Percentiles rank a stretch among this genome's conserved stretches.
These are phyloP conservation scores for Didymella arachidicola DNA, from an alignment of 2,329 filamentous ascomycete genomes.

Conservation along the genomic window DNA sequence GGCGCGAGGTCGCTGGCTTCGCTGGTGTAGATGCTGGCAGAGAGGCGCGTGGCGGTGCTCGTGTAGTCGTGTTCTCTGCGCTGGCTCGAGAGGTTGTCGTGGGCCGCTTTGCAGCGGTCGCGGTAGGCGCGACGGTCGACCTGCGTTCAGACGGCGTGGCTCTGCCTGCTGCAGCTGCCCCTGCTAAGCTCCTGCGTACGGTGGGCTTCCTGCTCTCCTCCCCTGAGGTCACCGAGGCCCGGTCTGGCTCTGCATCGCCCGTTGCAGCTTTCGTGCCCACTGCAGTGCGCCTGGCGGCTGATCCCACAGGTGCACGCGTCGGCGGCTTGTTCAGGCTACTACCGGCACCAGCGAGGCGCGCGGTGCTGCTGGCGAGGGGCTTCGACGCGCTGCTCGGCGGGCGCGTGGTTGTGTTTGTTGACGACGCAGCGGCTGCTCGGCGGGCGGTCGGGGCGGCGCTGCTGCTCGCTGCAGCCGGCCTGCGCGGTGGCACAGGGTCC, in stretches of 20 bases:
- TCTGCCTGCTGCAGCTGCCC: constrained; percentile 29
- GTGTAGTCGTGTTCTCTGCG: constrained; percentile 33
- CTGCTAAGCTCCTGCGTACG: constrained; percentile 36
- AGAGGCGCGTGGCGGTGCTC: constrained; percentile 41
- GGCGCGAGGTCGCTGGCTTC: constrained; percentile 35
- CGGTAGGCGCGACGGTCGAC: constrained; percentile 27
- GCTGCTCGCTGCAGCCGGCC: constrained; percentile 30
- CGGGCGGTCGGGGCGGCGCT: constrained; percentile 32
- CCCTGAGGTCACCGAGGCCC: constrained; percentile 46
- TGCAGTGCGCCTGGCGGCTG: constrained; percentile 34
- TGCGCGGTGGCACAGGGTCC: constrained; percentile 39
- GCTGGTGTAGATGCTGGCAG: constrained; percentile 33
- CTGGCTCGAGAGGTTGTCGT: constrained; percentile 37
- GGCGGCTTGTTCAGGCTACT: constrained; percentile 49
- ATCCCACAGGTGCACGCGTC: constrained; percentile 41
- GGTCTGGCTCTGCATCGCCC: constrained; percentile 45
- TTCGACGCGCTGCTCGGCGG: constrained; percentile 37
- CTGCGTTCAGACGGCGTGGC: constrained; percentile 34
- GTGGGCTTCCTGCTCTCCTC: constrained; percentile 48
- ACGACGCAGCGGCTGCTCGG: constrained; percentile 32
- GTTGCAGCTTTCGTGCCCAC: constrained; percentile 33
- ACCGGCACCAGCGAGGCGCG: constrained; percentile 37
- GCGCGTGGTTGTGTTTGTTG: constrained; percentile 31
- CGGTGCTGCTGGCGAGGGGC: constrained; percentile 33
- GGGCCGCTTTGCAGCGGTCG: constrained; percentile 40